Percentiles rank a stretch among this genome's conserved stretches.
phyloP scores from a whole-genome alignment of 768 basidiomycete species.

The Boletus rubescentipes region DNA sequence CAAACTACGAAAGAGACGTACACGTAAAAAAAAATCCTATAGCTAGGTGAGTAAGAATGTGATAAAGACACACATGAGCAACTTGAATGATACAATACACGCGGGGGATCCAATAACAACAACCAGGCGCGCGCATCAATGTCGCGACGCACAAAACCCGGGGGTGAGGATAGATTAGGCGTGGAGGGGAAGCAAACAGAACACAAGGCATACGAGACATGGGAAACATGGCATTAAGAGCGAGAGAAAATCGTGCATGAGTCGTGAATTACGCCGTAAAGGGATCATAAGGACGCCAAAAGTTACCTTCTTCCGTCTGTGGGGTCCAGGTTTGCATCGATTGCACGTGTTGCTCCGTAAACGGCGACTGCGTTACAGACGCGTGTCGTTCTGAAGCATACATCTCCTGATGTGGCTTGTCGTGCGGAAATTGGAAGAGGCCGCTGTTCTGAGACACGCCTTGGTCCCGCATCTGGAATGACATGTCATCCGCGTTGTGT shows the following conservation, averaged over 20 bases:
- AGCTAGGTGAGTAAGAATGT: neutral
- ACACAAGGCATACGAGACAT: neutral
- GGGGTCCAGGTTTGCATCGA: slow-evolving; percentile 21
- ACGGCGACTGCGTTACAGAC: slow-evolving; percentile 22
- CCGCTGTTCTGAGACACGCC: slow-evolving; percentile 14
- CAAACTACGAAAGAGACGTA: neutral
- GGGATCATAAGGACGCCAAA: slow-evolving; percentile 28
- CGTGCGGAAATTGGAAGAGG: slow-evolving; percentile 20
- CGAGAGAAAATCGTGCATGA: neutral
- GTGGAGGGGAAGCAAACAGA: neutral
- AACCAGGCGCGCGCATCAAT: neutral
- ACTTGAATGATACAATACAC: slow-evolving; percentile 14
- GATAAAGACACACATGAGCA: neutral
- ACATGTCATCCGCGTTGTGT: slow-evolving; percentile 14
- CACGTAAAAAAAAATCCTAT: slow-evolving; percentile 1
- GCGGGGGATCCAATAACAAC: slow-evolving; percentile 2
- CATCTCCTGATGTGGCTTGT: slow-evolving; percentile 25
- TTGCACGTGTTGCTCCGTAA: slow-evolving; percentile 14
- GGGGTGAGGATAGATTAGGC: slow-evolving; percentile 1
- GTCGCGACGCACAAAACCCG: neutral
- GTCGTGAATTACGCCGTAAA: slow-evolving; percentile 21
- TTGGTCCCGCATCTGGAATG: slow-evolving; percentile 19
- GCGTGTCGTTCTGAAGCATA: slow-evolving; percentile 25
- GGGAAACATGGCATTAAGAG: neutral
- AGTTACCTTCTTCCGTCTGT: slow-evolving; percentile 20